Evolutionary conservation across 1,139 yeast genomes (phyloP).

Genomic region (Yamadazyma mexicana): DNA sequence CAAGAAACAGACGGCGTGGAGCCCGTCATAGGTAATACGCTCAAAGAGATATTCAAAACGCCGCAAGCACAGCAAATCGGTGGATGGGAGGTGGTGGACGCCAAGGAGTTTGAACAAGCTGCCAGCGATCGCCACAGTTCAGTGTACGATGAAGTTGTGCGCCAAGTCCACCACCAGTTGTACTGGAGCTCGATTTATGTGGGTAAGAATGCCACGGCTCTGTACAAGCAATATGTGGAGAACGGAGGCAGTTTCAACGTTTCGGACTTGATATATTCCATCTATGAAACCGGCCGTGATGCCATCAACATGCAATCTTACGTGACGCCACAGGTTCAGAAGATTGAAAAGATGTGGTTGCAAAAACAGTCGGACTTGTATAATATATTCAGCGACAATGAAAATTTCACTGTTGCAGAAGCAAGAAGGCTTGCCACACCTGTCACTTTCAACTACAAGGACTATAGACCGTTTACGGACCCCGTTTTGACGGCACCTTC

Average conservation of each 20-base stretch:
- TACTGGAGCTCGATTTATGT: constrained; percentile 48
- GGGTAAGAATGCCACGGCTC: constrained; percentile 39
- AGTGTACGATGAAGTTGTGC: constrained; percentile 28
- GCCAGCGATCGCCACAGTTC: constrained; percentile 34
- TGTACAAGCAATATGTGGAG: constrained; percentile 29
- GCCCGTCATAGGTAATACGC: constrained; percentile 33
- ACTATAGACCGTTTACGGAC: constrained; percentile 51
- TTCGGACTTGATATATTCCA: constrained; percentile 24
- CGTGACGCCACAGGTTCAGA: constrained; percentile 24
- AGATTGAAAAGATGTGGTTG: constrained; percentile 23
- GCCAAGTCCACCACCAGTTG: constrained; percentile 43
- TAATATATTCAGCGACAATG: constrained; percentile 10
- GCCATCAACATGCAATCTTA: constrained; percentile 28
- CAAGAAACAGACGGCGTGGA: constrained; percentile 25
- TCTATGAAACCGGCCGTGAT: constrained; percentile 47
- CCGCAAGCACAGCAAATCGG: constrained; percentile 26
- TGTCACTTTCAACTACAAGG: constrained; percentile 38
- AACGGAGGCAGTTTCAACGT: constrained; percentile 26
- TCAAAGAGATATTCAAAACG: constrained; percentile 20
- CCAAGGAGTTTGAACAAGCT: constrained; percentile 25
- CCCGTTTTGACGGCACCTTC: constrained; percentile 60
- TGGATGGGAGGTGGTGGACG: constrained; percentile 38
- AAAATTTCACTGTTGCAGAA: constrained; percentile 15
- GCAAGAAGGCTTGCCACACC: constrained; percentile 29
- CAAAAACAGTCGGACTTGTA: constrained; percentile 13